These are phyloP conservation scores for Xylariales sp. DNA, from an alignment of 2,329 filamentous ascomycete genomes.

Conservation along the genomic window DNA sequence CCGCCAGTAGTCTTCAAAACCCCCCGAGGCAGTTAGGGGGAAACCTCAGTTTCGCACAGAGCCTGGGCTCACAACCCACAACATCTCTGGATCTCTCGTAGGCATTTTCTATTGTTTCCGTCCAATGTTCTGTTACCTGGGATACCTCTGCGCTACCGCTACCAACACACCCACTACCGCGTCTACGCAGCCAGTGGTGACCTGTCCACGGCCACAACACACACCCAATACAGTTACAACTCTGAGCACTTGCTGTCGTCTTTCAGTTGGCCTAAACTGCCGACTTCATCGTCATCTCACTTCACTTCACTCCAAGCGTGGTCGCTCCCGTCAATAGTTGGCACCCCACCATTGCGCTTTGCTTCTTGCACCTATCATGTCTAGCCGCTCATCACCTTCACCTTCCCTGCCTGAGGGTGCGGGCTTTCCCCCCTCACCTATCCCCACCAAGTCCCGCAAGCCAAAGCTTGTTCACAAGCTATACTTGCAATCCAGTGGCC, in stretches of 20 bases:
- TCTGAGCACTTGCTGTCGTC: not conserved
- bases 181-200: not conserved
- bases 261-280: constrained; percentile 2
- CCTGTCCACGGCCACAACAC: not conserved
- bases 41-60: constrained; percentile 75
- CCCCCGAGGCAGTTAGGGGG: constrained; percentile 66
- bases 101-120: constrained; percentile 52
- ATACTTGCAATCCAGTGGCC: constrained; percentile 38
- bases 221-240: not conserved
- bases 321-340: not conserved
- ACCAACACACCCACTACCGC: not conserved
- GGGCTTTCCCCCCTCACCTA: not conserved
- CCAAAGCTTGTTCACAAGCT: constrained; percentile 40
- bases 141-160: not conserved
- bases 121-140: not conserved
- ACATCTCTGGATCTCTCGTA: constrained; percentile 74
- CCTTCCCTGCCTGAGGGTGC: constrained; percentile 2
- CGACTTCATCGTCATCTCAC: not conserved
- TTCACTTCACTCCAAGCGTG: not conserved
- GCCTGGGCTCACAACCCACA: constrained; percentile 70
- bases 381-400: not conserved
- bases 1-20: constrained; percentile 62
- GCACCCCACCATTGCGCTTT: not conserved
- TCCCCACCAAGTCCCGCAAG: constrained; percentile 35
- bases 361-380: constrained; percentile 23